Evolutionary conservation across 176 grass and related monocot genomes (phyloP).

Genomic region (Cenchrus purpureus): DNA sequence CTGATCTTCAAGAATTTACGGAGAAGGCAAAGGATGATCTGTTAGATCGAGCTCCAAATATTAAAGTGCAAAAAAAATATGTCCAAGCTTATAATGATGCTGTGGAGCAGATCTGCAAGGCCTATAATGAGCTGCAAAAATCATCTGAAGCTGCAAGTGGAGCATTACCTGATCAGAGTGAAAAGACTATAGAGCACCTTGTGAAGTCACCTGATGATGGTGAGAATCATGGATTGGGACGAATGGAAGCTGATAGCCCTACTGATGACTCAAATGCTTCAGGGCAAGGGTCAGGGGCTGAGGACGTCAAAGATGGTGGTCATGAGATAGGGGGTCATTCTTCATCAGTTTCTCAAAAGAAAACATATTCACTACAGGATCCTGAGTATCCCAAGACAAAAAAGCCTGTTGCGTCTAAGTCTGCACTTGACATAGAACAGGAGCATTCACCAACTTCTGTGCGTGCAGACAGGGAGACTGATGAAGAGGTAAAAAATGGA

Average conservation of each 20-base stretch:
- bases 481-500: slow-evolving; percentile 44
- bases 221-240: slow-evolving; percentile 43
- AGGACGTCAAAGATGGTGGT: slow-evolving; percentile 27
- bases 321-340: slow-evolving; percentile 41
- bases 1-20: slow-evolving; percentile 87
- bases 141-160: slow-evolving; percentile 49
- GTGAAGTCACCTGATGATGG: slow-evolving; percentile 50
- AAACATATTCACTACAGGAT: slow-evolving; percentile 43
- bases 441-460: slow-evolving; percentile 31
- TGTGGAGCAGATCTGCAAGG: slow-evolving; percentile 88
- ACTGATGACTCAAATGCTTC: slow-evolving; percentile 41
- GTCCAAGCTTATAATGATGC: slow-evolving; percentile 64
- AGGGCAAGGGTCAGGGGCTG: slow-evolving; percentile 33
- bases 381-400: slow-evolving; percentile 40
- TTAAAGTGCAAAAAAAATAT: slow-evolving; percentile 64
- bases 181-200: slow-evolving; percentile 49
- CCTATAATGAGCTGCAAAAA: slow-evolving; percentile 64
- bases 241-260: slow-evolving; percentile 43
- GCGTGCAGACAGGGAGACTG: slow-evolving; percentile 34
- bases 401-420: slow-evolving; percentile 43
- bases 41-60: slow-evolving; percentile 59
- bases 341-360: slow-evolving; percentile 49
- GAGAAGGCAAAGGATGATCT: slow-evolving; percentile 71
- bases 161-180: slow-evolving; percentile 44
- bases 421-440: slow-evolving; percentile 34